Evolutionary conservation across 2,329 filamentous ascomycete species (phyloP), one percentile per base, ranked within the genome.

Genomic region (Thelonectria blattea): DNA sequence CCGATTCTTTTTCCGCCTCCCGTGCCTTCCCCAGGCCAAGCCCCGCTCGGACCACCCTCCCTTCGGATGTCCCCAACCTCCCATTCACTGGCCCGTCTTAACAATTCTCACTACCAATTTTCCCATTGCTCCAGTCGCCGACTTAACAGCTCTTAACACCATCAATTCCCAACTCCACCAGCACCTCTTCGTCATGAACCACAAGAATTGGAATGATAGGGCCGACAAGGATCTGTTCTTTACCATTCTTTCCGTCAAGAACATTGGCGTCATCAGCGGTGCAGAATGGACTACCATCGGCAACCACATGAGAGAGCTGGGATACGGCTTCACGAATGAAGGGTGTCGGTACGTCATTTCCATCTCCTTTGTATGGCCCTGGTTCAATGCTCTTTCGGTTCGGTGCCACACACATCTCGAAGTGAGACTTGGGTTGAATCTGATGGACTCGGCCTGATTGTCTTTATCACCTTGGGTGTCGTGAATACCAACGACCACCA

Each of bases 151-250:
- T 61, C 67, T 63, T 63, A 65, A 69, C 70, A 37, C 52, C 60
- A 60, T 67, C 63, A 54, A 60, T 58, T 61, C 54, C 52, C 63
- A 24, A 53, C 58, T 37, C 55, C 61, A 60, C 53, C 55, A 32
- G 54, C 52, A 10, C 17, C 52, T 30, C 30, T 41, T 62, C 66
- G 64, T 64, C 68, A 80, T 75, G 70, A 85, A 85, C 75, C 84
- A 79, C 74, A 87, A 86, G 76, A 85, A 85, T 71, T 87, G 84
- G 84, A 85, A 82, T 68, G 84, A 87, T 67, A 79, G 83, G 60
- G 85, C 85, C 62, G 85, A 88, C 68, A 86, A 85, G 71, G 85
- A 88, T 71, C 77, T 88, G 48, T 87, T 87, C 77, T 87, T 87
- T 69, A 86, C 84, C 54, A 87, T 88, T 60, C 74, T 87, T 41